Evolutionary conservation across 2,329 filamentous ascomycete species (phyloP), one percentile per base, ranked within the genome.

Genomic region (Colletotrichum coccodes): DNA sequence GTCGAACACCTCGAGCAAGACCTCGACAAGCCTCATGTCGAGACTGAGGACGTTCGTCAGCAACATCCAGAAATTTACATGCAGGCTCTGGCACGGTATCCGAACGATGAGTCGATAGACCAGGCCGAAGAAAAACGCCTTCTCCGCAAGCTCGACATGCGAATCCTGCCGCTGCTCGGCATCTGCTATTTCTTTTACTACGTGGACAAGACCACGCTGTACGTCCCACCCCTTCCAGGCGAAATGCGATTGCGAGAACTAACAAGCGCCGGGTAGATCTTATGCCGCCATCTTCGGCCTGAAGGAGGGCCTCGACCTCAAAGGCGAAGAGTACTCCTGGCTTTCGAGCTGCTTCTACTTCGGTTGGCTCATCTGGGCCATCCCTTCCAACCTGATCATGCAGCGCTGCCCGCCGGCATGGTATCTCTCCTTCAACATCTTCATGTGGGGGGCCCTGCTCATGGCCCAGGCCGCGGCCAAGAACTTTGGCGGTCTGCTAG

Each of bases 271-370:
- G 6, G 12, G 18, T 30, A 65, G 68, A 38, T 88, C 85, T 1
- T 91, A 91, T 71, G 89, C 90, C 0, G 89, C 90, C 23, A 88
- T 92, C 57, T 91, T 91, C 66, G 89, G 89, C 1, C 87, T 92
- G 68, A 81, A 83, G 26, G 83, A 89, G 2, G 89, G 90, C 70
- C 81, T 91, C 9, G 71, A 84, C 16, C 80, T 91, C 1, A 79
- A 83, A n/a, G 87, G 87, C 1, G 83, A 84, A 0, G 80, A 90
- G 70, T 91, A 91, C 72, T 87, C 80, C 0, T 80, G 78, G 79
- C 75, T 80, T 5, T 79, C 78, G 4, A 77, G 77, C 47, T 73
- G 71, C 60, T 80, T 80, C 72, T 79, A 80, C 71, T 79, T 80
- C 34, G 78, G 79, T n/a, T 79, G 77, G 77, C 76, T 80, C 14